Base-by-base conservation (phyloP, 2,329 filamentous ascomycete species). In the Pseudogymnoascus sp. region DNA sequence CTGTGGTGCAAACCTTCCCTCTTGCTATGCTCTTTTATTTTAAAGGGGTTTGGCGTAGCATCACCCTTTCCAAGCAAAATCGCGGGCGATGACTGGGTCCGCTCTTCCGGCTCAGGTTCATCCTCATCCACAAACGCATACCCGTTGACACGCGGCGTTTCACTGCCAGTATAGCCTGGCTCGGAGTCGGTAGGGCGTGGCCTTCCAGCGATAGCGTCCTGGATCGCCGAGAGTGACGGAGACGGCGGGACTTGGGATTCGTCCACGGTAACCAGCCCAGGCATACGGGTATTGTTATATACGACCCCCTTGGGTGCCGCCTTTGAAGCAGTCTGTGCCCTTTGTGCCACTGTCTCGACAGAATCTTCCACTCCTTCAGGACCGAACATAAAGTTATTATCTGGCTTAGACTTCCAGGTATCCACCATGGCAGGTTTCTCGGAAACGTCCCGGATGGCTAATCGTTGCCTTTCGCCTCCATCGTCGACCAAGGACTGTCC, bases 91-190 rank as follows among this genome's bases (percentile, higher is more conserved):
- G 71, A 44, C 16, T 67, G 66, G 6, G 74, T 70, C 1, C 71
- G 69, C 7, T 75, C 69, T 60, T 80, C 79, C 61, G 80, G 70
- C 14, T 81, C 81, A 0, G 84, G 83, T 42, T 89, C 89, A 63
- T 96, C 91, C 50, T 56, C 50, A 69, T 96, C 92, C 37, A 99
- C 93, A 75, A 96, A 97, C 0, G 91, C 85, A 74, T 97, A 99
- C 1, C 95, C 95, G 67, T 96, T 96, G 0, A 97, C 90, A 1
- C 91, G 84, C 0, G 93, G 95, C 0, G 93, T 97, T 74, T 96
- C 92, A 1, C 80, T 80, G 65, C 79, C 84, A 2, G 81, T 81
- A 8, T 78, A 74, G 4, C 75, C 78, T 5, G 84, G 84, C 68
- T 91, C 87, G 11, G 85, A 84, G 23, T 87, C 84, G 7, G 81